Evolutionary conservation across 257 asterid species (phyloP), one percentile per base, ranked within the genome.

Genomic region (Solanum chmielewskii): DNA sequence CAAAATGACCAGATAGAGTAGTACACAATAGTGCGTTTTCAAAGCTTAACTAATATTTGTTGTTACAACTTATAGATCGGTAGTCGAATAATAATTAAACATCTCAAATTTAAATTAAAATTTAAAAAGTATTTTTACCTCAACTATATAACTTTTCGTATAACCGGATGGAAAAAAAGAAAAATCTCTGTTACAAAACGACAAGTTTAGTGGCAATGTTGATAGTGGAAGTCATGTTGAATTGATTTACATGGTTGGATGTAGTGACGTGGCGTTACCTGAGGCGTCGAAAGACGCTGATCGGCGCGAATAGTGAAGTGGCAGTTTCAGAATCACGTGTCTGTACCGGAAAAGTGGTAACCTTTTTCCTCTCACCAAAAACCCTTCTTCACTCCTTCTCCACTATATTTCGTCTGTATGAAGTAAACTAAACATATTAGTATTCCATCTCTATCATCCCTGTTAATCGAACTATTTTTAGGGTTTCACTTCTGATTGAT

Each of bases 271-370:
- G 90, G 88, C 84, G 16, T 9, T 69, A 16, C 31, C 66, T 20
- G 66, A 59, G 66, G 66, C 66, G 66, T 20, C 25, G 1, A 60
- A 85, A 85, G 35, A 25, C 31, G 64, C 59, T 35, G 86, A 88
- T 88, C 49, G 86, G 88, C 60, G 90, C 84, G 78, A 88, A 80
- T 74, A 59, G 83, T 35, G 60, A 45, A 76, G 59, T 73, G 56
- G 90, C 73, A 84, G 60, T 85, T 76, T 68, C 74, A 52, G 76
- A 85, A 85, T 88, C 90, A 85, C 88, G 86, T 88, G 88, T 85
- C 85, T 45, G 62, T 85, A 84, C 85, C 52, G 70, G 25, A 83
- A 85, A 77, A 77, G 83, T 39, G 60, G 35, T 68, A 33, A 7
- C 7, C 70, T 47, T 81, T 41, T 68, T 64, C 52, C 62, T 66